Conservation (phyloP, 164 flowering plant genomes). For the Cinnamomum chago region DNA sequence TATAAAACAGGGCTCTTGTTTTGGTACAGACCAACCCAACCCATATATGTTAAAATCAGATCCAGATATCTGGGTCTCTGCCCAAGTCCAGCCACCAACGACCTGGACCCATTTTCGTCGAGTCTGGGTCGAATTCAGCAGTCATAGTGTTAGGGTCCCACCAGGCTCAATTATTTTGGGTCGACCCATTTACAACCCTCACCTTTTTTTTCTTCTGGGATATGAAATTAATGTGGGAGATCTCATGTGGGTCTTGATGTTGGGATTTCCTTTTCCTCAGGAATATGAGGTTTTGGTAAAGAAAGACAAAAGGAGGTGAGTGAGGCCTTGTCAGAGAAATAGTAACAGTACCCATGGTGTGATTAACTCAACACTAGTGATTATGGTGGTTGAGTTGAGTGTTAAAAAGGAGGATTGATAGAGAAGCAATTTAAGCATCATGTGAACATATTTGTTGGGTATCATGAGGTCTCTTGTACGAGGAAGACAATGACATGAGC, state of each 20-base stretch:
- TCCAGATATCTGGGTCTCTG: too few relatives aligned
- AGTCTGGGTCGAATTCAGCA: too few relatives aligned
- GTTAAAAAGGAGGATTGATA: neutral
- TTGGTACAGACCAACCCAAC: too few relatives aligned
- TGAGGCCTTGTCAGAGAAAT: neutral
- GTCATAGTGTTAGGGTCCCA: too few relatives aligned
- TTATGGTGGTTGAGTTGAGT: neutral
- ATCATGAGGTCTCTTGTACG: neutral
- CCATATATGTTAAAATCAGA: too few relatives aligned
- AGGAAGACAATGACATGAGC: neutral
- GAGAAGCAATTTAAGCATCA: neutral
- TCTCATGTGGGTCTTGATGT: neutral
- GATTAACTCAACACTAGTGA: neutral
- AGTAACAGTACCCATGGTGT: neutral
- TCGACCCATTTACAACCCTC: too few relatives aligned
- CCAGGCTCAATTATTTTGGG: too few relatives aligned
- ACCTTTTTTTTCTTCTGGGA: neutral
- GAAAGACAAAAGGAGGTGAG: neutral
- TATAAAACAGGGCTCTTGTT: too few relatives aligned
- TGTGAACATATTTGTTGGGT: neutral
- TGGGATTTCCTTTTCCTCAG: neutral
- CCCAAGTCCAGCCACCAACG: too few relatives aligned
- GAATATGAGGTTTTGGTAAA: neutral
- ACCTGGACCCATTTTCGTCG: too few relatives aligned
- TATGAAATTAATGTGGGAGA: neutral